Evolutionary conservation across 2,329 filamentous ascomycete genomes (phyloP).

Genomic region (Penicillium sp.): DNA sequence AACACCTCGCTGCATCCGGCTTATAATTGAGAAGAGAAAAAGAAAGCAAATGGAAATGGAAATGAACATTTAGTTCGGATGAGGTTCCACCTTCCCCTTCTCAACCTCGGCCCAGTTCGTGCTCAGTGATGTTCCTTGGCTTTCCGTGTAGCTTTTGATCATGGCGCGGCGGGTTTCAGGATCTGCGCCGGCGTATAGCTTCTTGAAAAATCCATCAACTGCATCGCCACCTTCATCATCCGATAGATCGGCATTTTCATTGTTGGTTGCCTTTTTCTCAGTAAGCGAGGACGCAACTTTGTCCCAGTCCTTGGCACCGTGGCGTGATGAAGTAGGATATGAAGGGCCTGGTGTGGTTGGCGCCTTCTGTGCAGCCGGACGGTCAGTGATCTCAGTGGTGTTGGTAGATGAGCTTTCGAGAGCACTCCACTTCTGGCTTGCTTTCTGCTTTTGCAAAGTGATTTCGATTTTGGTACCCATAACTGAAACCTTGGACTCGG

Average conservation of each 20-base stretch:
- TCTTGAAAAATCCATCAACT: constrained; percentile 84
- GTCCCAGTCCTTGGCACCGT: constrained; percentile 90
- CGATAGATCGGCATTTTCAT: constrained; percentile 30
- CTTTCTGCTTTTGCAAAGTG: constrained; percentile 63
- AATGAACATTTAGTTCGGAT: constrained; percentile 22
- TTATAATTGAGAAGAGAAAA: neutral
- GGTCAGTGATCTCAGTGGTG: constrained; percentile 21
- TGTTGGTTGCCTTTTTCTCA: constrained; percentile 34
- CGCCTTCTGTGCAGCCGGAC: constrained; percentile 17
- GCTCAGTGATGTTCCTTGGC: constrained; percentile 86
- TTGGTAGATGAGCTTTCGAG: constrained; percentile 51
- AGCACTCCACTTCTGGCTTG: constrained; percentile 66
- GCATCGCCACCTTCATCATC: constrained; percentile 56
- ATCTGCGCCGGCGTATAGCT: constrained; percentile 73
- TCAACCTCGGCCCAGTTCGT: constrained; percentile 88
- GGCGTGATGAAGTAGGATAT: constrained; percentile 84
- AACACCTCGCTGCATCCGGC: constrained; percentile 14
- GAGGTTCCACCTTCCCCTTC: constrained; percentile 62
- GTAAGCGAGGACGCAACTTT: constrained; percentile 60
- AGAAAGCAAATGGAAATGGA: neutral
- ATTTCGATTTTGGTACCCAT: constrained; percentile 80
- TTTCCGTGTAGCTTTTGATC: constrained; percentile 96
- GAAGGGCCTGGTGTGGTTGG: constrained; percentile 49
- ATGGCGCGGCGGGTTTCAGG: constrained; percentile 85
- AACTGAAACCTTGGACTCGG: constrained; percentile 61